These are phyloP conservation scores for Lathyrus aphaca DNA, from an alignment of 306 rosid species.

Conservation along the genomic window DNA sequence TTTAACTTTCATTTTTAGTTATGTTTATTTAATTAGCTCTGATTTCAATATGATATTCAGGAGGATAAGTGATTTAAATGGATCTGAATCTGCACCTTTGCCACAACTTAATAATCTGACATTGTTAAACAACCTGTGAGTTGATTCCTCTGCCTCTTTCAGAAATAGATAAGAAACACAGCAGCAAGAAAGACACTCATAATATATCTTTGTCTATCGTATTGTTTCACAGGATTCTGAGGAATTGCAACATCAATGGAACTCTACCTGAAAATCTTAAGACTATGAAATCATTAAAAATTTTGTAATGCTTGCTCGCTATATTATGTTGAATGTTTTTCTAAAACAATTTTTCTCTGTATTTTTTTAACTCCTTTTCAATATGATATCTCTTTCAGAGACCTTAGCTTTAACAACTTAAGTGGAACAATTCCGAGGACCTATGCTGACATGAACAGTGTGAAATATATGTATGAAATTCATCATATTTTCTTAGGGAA, in stretches of 20 bases:
- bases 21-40: conserved; percentile 2
- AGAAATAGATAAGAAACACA: not conserved
- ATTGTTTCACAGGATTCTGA: conserved; percentile 52
- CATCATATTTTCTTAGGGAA: not conserved
- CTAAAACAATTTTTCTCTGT: not conserved
- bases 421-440: conserved; percentile 52
- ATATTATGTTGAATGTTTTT: not conserved
- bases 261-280: conserved; percentile 48
- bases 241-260: conserved; percentile 67
- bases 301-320: conserved; percentile 46
- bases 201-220: conserved; percentile 16
- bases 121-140: conserved; percentile 49
- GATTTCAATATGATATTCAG: conserved; percentile 45
- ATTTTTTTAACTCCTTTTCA: conserved; percentile 15
- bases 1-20: not conserved
- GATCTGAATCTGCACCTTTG: conserved; percentile 48
- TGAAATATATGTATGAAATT: conserved; percentile 54
- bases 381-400: conserved; percentile 48
- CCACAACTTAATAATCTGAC: conserved; percentile 50
- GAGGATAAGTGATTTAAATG: conserved; percentile 66
- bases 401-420: conserved; percentile 65
- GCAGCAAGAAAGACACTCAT: not conserved
- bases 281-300: conserved; percentile 33
- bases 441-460: not conserved
- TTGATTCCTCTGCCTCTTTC: conserved; percentile 31